A percentile compares a stretch with the other conserved stretches of the same genome.
Conservation (phyloP, 2,329 filamentous ascomycete genomes). For the Sclerotinia glacialis region DNA sequence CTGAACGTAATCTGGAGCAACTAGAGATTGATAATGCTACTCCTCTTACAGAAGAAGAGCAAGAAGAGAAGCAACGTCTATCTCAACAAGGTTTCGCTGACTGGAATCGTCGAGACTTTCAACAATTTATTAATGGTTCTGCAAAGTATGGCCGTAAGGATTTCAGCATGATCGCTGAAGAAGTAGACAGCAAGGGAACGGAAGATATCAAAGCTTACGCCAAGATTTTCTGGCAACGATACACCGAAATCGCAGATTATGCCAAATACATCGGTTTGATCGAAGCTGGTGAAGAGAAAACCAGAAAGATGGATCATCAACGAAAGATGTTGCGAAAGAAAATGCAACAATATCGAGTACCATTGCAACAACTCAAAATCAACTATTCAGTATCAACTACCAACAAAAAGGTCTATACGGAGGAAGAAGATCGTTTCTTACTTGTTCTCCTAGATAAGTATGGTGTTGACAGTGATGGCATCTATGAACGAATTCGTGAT, state of each 20-base stretch:
- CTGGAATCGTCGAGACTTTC: conserved; percentile 97
- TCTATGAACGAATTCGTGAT: conserved; percentile 94
- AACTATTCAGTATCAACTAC: conserved; percentile 99
- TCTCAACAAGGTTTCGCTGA: conserved; percentile 83
- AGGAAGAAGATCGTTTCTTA: conserved; percentile 95
- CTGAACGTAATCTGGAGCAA: conserved; percentile 83
- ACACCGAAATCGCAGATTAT: conserved; percentile 86
- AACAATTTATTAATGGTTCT: conserved; percentile 95
- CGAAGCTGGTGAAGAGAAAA: conserved; percentile 87
- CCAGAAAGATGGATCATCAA: conserved; percentile 85
- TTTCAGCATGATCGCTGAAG: conserved; percentile 79
- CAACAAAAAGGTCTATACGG: conserved; percentile 99
- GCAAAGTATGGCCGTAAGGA: conserved; percentile 87
- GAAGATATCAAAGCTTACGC: conserved; percentile 88
- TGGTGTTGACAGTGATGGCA: conserved; percentile 83
- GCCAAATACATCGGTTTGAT: conserved; percentile 85
- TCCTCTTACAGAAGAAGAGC: conserved; percentile 83
- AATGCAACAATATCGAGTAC: conserved; percentile 94
- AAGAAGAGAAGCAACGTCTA: conserved; percentile 78
- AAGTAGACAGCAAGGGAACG: conserved; percentile 85
- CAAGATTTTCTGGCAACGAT: conserved; percentile 94
- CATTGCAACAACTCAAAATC: conserved; percentile 95
- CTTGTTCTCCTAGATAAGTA: conserved; percentile 90
- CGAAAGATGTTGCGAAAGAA: conserved; percentile 92
- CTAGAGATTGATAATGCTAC: conserved; percentile 90